Conservation (phyloP, 129 eudicot species). For the Centella asiatica region DNA sequence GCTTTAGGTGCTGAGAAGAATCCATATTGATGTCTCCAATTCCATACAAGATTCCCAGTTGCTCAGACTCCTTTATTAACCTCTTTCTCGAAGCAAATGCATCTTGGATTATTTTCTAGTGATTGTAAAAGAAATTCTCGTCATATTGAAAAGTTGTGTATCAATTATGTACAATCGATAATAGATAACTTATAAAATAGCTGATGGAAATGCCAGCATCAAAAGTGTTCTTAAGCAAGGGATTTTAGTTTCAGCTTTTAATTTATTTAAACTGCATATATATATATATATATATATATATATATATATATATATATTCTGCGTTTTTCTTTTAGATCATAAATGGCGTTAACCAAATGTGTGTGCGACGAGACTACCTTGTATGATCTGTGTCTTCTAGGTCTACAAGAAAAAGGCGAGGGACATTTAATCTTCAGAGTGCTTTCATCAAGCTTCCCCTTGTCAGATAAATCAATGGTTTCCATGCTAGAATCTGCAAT, state of each 20-base stretch:
- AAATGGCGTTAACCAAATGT: neutral
- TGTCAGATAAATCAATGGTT: slow-evolving; percentile 29
- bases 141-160: neutral
- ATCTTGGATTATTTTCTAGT: slow-evolving; percentile 45
- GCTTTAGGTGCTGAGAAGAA: slow-evolving; percentile 10
- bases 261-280: too few species aligned
- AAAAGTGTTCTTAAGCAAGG: slow-evolving; percentile 3
- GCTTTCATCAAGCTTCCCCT: slow-evolving; percentile 25
- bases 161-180: neutral
- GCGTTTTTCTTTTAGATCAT: neutral
- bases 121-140: neutral
- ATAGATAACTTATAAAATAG: neutral
- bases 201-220: neutral
- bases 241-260: too few species aligned
- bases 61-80: slow-evolving; percentile 52
- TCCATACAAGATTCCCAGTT: slow-evolving; percentile 42
- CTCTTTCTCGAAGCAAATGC: slow-evolving; percentile 50
- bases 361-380: slow-evolving; percentile 36
- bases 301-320: too few species aligned
- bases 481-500: slow-evolving; percentile 31
- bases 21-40: slow-evolving; percentile 41
- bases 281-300: too few species aligned
- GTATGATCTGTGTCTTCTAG: slow-evolving; percentile 43
- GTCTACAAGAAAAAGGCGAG: slow-evolving; percentile 13
- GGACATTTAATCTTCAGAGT: slow-evolving; percentile 15